Evolutionary conservation across 495 filamentous ascomycete species (phyloP), one percentile per base, ranked within the genome.

Genomic region (Xylaria bambusicola): DNA sequence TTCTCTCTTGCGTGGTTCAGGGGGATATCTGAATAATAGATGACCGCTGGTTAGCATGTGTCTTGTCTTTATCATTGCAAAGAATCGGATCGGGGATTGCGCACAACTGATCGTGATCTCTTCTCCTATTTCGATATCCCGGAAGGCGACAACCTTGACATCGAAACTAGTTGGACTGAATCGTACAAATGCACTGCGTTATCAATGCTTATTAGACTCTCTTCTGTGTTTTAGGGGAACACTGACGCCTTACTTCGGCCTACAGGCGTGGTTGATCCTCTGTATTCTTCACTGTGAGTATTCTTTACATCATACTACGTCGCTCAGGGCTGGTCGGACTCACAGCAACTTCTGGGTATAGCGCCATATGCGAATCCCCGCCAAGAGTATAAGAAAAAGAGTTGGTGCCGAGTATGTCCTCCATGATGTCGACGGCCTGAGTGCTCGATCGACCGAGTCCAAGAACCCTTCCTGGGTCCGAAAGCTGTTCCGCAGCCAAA

Each of bases 191-290:
- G 75, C 69, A 44, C 54, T 57, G 9, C 31, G 51, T 29, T 8
- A 1, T 0, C n/a, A n/a, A n/a, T n/a, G n/a, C 15, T 29, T n/a
- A 55, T 71, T 51, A 70, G 63, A 40, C 40, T 21, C 46, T 27
- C 15, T 10, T 54, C 5, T 8, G 4, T n/a, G n/a, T n/a, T n/a
- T 20, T 44, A 10, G 23, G 20, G 18, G 17, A 51, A n/a, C 13
- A 15, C 23, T 24, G 15, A 51, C 3, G 7, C 62, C 71, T 69
- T 61, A 76, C 74, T 73, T 75, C 50, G 75, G 74, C 13, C 63
- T 72, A 42, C 73, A 75, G 2, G 70, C 74, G 51, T 78, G 74
- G 48, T 77, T 78, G 29, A 77, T 69, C 51, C 73, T 68, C 73
- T 75, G 13, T n/a, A 21, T 31, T n/a, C n/a, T 33, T 33, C 7